Evolutionary conservation across 108 stramenopile species (phyloP), one percentile per base, ranked within the genome.

Genomic region (Pseudonitzschia pungens): DNA sequence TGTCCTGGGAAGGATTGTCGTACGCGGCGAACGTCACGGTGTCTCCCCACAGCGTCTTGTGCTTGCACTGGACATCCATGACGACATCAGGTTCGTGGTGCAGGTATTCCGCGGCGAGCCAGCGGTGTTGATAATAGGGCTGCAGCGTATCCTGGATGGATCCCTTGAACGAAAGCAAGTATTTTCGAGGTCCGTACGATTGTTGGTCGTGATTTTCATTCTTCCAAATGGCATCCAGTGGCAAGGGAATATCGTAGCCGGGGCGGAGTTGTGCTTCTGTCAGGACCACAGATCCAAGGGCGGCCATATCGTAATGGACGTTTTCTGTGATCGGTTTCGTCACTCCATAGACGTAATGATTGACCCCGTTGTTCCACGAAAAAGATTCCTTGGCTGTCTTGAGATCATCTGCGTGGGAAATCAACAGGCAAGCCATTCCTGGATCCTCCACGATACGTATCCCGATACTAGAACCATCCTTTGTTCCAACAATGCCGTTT

Each of bases 41-140:
- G 21, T 45, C 71, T 7, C 40, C 45, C 28, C 29, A 33, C 26
- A 65, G n/a, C 0, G 51, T 55, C 53, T 55, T 55, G 55, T 67
- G 70, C 32, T 71, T 66, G 77, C 77, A 77, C 50, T 77, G 64
- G 14, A 77, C 77, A 29, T 77, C 77, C 12, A 77, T 59, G 20
- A 32, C n/a, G 7, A 77, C 54, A 36, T 72, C 57, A 2, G 55
- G 21, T 57, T 44, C 68, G 22, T 68, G 32, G 54, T 70, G 12
- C 54, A 41, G 33, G 43, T 66, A 66, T 57, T 77, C 77, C 4
- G 71, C 77, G 41, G 77, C 77, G 44, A 77, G 65, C 77, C 77
- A 77, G 11, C 77, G 29, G 43, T 77, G 71, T 42, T 77, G 77
- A 32, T 77, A 77, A 42, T 71, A 71, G n/a, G 63, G 64, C 29